Evolutionary conservation across 805 yeast genomes (phyloP).

Genomic region (Kodamaea hsintzibuensis): DNA sequence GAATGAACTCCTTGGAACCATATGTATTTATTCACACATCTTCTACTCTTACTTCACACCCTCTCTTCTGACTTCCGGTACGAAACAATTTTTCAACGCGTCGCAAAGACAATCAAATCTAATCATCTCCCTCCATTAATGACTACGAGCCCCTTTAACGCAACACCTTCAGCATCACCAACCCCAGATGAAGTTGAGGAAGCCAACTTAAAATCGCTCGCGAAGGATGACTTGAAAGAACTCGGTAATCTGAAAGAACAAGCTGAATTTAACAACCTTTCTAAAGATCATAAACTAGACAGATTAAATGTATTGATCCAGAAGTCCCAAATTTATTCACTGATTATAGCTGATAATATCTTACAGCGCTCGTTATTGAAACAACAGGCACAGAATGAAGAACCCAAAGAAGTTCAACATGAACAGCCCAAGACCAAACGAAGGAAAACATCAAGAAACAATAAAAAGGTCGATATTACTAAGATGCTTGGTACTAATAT

Average conservation of each 20-base stretch:
- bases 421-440: slow-evolving; percentile 11
- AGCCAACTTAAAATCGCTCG: slow-evolving; percentile 1
- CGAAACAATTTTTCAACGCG: slow-evolving; percentile 2
- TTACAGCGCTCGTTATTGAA: slow-evolving; percentile 34
- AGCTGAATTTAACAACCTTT: slow-evolving; percentile 43
- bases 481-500: slow-evolving; percentile 16
- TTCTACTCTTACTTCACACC: too few species aligned
- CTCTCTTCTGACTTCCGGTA: too few species aligned
- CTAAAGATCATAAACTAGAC: slow-evolving; percentile 59
- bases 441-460: slow-evolving; percentile 30
- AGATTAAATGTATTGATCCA: slow-evolving; percentile 76
- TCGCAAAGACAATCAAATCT: slow-evolving; percentile 2
- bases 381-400: slow-evolving; percentile 18
- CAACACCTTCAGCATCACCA: background rate
- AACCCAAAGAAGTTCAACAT: slow-evolving; percentile 20
- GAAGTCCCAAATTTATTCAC: slow-evolving; percentile 83
- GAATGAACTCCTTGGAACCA: too few species aligned
- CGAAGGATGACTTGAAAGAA: slow-evolving; percentile 10
- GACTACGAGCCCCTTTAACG: slow-evolving; percentile 2
- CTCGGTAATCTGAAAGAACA: slow-evolving; percentile 26
- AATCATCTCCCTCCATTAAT: background rate
- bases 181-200: background rate
- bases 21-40: too few species aligned
- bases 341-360: slow-evolving; percentile 80
- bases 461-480: slow-evolving; percentile 12